Conservation (phyloP, 225 moss, liverwort and hornwort species). For the Takakia lepidozioides region DNA sequence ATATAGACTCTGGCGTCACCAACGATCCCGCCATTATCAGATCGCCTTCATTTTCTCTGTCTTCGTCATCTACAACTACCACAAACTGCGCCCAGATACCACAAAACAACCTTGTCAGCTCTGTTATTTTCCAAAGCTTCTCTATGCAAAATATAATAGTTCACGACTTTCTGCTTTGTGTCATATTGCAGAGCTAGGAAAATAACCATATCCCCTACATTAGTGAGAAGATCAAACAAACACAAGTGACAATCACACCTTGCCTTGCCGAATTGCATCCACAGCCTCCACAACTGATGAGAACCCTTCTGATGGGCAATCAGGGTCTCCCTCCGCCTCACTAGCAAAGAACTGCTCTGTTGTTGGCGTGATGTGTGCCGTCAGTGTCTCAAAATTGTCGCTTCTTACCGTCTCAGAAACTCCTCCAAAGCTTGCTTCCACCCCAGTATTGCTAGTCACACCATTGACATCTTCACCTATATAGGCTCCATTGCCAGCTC, state of each 20-base stretch:
- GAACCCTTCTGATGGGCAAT: conserved; percentile 30
- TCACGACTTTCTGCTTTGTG: too few species aligned
- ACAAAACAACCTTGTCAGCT: too few species aligned
- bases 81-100: conserved; percentile 57
- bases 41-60: conserved; percentile 93
- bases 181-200: too few species aligned
- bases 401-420: too few species aligned
- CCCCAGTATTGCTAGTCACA: not conserved
- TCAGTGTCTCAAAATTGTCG: conserved; percentile 11
- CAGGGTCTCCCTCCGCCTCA: conserved; percentile 35
- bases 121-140: too few species aligned
- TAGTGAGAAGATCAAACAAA: not conserved
- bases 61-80: conserved; percentile 94
- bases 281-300: conserved; percentile 35
- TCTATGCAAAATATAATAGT: too few species aligned
- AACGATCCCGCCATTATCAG: conserved; percentile 93
- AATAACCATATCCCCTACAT: too few species aligned
- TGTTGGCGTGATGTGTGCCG: conserved; percentile 19
- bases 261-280: conserved; percentile 35
- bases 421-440: too few species aligned
- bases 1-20: conserved; percentile 69
- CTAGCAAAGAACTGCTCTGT: conserved; percentile 29
- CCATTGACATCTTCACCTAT: not conserved
- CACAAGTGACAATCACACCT: conserved; percentile 10
- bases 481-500: conserved; percentile 11